Evolutionary conservation across 495 filamentous ascomycete genomes (phyloP), one percentile per base, ranked within the genome.

Genomic region (Penicillium angulare): DNA sequence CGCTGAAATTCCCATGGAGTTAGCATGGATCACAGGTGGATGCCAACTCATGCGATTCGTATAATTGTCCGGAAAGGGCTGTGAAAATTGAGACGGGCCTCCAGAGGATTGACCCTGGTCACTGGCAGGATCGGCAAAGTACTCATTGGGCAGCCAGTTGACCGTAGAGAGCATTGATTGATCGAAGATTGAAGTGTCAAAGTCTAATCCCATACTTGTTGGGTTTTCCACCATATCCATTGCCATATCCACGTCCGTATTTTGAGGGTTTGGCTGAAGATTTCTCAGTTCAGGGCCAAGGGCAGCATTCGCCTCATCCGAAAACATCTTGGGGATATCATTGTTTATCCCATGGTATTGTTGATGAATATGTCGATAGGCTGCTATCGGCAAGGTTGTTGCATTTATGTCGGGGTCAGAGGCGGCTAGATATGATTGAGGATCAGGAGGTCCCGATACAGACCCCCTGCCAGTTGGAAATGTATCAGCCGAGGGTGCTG

Each of bases 141-240:
- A 38, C 33, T 65, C 66, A 13, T 59, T 57, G 13, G 69, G 61
- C 8, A 72, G 55, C 72, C 72, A 75, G 40, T 75, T 73, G 17
- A 73, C 61, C 1, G 65, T 63, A 17, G 67, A 63, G 36, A 57
- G 26, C 35, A 58, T 56, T 5, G 62, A 63, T 12, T 57, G 61
- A 26, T 63, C 64, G 18, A 68, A 52, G 7, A 64, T 49, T 1
- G 61, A 49, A 16, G 56, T 56, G 8, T 55, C 59, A 42, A 66
- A 65, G 1, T 44, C 59, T 12, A 64, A 42, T n/a, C 56, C 51
- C 17, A 47, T 47, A 18, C 67, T 65, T n/a, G n/a, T n/a, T 29
- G 60, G 55, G 22, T 62, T 60, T 5, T 53, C 53, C 22, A 51
- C 45, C 42, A 55, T 50, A 6, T 61, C 23, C 24, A 65, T 63